These are phyloP conservation scores for Royoungia palumana DNA, from an alignment of 768 basidiomycete species.

Conservation along the genomic window DNA sequence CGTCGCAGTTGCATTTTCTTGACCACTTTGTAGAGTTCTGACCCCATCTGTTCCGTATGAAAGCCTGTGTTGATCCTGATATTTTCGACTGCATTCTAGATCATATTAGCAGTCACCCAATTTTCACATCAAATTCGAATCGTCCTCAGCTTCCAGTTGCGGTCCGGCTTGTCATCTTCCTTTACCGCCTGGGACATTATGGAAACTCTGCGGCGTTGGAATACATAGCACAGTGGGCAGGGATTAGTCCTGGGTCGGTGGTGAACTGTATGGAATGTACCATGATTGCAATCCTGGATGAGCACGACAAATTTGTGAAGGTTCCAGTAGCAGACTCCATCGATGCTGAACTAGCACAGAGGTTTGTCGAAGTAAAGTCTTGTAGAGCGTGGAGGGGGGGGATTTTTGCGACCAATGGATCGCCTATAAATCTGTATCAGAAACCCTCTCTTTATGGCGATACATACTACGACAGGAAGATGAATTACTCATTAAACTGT, in stretches of 20 bases:
- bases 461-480: constrained; percentile 13
- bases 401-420: constrained; percentile 39
- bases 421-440: constrained; percentile 14
- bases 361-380: background rate
- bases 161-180: constrained; percentile 28
- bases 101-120: constrained; percentile 17
- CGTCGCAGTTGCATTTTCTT: constrained; percentile 1
- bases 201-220: constrained; percentile 17
- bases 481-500: constrained; percentile 15
- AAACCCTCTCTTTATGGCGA: constrained; percentile 1
- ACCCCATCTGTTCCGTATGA: constrained; percentile 22
- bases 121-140: constrained; percentile 21
- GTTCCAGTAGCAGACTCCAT: background rate
- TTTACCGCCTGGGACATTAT: constrained; percentile 21
- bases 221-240: constrained; percentile 12
- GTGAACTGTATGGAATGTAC: constrained; percentile 1
- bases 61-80: constrained; percentile 21
- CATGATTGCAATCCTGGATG: background rate
- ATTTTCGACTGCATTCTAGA: constrained; percentile 25
- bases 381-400: constrained; percentile 31
- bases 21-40: constrained; percentile 4
- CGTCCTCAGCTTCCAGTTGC: constrained; percentile 23
- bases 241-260: background rate
- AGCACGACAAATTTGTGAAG: background rate
- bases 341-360: background rate